These are phyloP conservation scores for Diaporthe longicolla DNA, from an alignment of 2,329 filamentous ascomycete species.

Conservation along the genomic window DNA sequence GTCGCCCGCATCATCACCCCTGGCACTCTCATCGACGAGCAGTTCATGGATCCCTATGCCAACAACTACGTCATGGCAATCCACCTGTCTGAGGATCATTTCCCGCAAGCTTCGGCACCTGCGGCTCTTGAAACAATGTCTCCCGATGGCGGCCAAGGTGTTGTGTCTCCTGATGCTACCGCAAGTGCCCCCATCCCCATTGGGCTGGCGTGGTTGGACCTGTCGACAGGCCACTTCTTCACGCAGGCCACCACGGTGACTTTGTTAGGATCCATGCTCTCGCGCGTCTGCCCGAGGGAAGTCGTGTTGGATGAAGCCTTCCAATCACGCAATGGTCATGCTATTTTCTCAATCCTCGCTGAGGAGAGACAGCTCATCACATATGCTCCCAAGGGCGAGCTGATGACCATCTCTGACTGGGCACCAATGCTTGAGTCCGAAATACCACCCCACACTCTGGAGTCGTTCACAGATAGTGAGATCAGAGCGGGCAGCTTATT, in stretches of 20 bases:
- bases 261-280: constrained; percentile 83
- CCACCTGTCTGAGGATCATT: constrained; percentile 61
- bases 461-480: constrained; percentile 77
- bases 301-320: constrained; percentile 81
- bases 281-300: constrained; percentile 87
- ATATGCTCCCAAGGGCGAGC: constrained; percentile 69
- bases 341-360: constrained; percentile 76
- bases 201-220: constrained; percentile 92
- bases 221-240: constrained; percentile 95
- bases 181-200: constrained; percentile 59
- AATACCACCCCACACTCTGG: constrained; percentile 66
- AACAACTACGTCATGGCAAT: constrained; percentile 94
- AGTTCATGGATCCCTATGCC: constrained; percentile 93
- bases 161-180: constrained; percentile 38
- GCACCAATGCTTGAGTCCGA: constrained; percentile 81
- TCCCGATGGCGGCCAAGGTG: constrained; percentile 24
- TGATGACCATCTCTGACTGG: constrained; percentile 76
- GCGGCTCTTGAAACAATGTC: constrained; percentile 11
- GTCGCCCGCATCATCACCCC: constrained; percentile 93
- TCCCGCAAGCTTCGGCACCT: background rate
- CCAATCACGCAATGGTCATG: constrained; percentile 69
- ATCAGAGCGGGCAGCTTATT: constrained; percentile 82
- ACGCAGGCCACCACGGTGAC: constrained; percentile 82
- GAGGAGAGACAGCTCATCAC: constrained; percentile 84
- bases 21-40: constrained; percentile 96